A percentile compares a stretch with the other conserved stretches of the same genome.
phyloP scores from a whole-genome alignment of 768 basidiomycete genomes.

The Hemileccinum rubropunctum region DNA sequence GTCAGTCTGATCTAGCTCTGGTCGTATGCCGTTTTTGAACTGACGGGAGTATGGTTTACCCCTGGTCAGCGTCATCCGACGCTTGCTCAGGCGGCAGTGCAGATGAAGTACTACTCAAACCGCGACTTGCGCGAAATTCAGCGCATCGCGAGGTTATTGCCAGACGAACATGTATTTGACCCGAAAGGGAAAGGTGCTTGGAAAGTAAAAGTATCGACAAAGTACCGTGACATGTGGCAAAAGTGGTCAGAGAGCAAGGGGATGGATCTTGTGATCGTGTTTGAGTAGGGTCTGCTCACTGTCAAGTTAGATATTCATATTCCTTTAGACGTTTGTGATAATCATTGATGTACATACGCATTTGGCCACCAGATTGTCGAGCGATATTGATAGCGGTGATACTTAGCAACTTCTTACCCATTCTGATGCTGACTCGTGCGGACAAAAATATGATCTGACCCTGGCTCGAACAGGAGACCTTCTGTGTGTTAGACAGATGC shows the following conservation, averaged over 20 bases:
- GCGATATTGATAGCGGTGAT: too few species aligned
- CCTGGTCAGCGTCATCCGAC: conserved; percentile 35
- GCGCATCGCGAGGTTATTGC: conserved; percentile 40
- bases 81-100: conserved; percentile 29
- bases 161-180: conserved; percentile 37
- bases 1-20: conserved; percentile 28
- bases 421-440: too few species aligned
- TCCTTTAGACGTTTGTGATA: not conserved
- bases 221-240: conserved; percentile 38
- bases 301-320: not conserved
- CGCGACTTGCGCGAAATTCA: conserved; percentile 40
- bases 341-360: too few species aligned
- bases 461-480: conserved; percentile 25
- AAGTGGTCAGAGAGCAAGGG: conserved; percentile 37
- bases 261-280: conserved; percentile 34
- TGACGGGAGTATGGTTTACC: not conserved
- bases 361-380: too few species aligned
- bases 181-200: not conserved
- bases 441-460: conserved; percentile 13
- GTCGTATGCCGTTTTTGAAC: not conserved
- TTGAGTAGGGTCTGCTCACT: conserved; percentile 17
- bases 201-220: conserved; percentile 18
- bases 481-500: conserved; percentile 77
- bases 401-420: too few species aligned
- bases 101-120: conserved; percentile 36